Conservation (phyloP, 257 asterid genomes). For the Solanum pinnatisectum region DNA sequence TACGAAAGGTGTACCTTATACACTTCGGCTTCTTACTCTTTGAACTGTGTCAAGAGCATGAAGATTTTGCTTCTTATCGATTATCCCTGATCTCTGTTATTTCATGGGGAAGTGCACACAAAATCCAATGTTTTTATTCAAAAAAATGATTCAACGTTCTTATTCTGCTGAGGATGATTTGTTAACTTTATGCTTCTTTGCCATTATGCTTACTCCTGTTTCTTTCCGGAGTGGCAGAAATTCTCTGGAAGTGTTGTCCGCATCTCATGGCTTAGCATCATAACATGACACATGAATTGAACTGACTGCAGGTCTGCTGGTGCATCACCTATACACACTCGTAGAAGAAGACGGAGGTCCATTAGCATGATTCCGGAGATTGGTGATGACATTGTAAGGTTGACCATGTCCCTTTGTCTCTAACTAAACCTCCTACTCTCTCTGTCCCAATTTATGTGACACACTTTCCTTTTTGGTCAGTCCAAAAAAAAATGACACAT, state of each 20-base stretch:
- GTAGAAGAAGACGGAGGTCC: constrained; percentile 74
- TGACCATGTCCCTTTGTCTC: constrained; percentile 17
- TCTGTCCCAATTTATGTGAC: not conserved
- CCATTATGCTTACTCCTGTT: not conserved
- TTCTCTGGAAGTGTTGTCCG: not conserved
- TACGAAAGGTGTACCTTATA: not conserved
- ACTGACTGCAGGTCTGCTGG: constrained; percentile 70
- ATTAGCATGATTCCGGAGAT: constrained; percentile 88
- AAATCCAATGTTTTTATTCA: not conserved
- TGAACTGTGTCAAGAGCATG: not conserved
- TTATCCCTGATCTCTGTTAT: not conserved
- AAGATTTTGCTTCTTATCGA: not conserved
- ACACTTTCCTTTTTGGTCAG: not conserved
- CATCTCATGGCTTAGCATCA: not conserved
- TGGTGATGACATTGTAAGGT: constrained; percentile 92
- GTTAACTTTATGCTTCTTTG: not conserved
- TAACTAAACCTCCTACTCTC: not conserved
- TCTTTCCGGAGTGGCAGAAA: not conserved
- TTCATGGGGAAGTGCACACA: not conserved
- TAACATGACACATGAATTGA: not conserved
- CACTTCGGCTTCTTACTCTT: not conserved
- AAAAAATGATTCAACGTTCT: not conserved
- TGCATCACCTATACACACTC: constrained; percentile 71
- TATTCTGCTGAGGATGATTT: not conserved
- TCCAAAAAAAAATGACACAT: not conserved